Evolutionary conservation across 1,284 basidiomycete species (phyloP).

Genomic region (Fomitopsis schrenkii): DNA sequence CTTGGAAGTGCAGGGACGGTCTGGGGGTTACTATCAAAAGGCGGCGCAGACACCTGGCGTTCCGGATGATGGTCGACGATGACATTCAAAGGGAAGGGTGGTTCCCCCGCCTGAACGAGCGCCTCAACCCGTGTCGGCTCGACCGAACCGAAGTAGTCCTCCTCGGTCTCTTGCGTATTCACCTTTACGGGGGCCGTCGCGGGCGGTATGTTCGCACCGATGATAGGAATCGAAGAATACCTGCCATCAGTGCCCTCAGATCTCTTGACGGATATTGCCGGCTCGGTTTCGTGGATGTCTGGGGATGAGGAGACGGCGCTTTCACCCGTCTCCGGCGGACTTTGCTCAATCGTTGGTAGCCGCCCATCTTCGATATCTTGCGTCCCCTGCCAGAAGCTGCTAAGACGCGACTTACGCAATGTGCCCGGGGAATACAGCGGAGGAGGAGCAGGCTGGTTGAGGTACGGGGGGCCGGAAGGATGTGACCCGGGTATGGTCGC

Average conservation of each 20-base stretch:
- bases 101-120: background rate
- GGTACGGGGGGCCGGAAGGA: constrained; percentile 26
- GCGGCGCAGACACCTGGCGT: constrained; percentile 25
- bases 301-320: constrained; percentile 3
- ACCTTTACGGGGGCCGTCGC: constrained; percentile 9
- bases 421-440: constrained; percentile 42
- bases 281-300: background rate
- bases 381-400: constrained; percentile 70
- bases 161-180: background rate
- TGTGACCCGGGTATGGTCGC: constrained; percentile 67
- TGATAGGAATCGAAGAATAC: background rate
- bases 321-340: constrained; percentile 16
- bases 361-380: constrained; percentile 37
- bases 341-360: constrained; percentile 27
- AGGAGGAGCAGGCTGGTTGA: constrained; percentile 5
- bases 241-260: background rate
- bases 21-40: constrained; percentile 18
- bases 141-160: constrained; percentile 8
- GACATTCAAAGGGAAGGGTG: background rate
- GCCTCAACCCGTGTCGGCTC: background rate
- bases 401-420: constrained; percentile 50
- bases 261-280: background rate
- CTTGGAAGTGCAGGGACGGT: constrained; percentile 45
- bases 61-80: constrained; percentile 12
- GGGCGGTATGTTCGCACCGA: constrained; percentile 1